Evolutionary conservation across 2,329 filamentous ascomycete genomes (phyloP), one percentile per base, ranked within the genome.

Genomic region (Escovopsis sp.): DNA sequence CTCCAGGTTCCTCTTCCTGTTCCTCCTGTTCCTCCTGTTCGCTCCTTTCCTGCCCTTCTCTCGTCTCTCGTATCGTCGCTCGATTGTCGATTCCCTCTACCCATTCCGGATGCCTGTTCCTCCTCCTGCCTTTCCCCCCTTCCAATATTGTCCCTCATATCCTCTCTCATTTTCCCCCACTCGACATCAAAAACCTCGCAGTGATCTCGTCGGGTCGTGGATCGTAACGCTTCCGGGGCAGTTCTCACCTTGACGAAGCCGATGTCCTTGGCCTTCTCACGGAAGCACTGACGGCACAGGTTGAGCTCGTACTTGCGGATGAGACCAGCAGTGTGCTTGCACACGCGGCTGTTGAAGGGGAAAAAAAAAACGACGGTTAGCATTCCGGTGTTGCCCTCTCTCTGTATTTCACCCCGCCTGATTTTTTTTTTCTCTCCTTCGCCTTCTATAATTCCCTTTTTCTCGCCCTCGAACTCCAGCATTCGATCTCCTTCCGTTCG

Each of bases 281-380:
- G 71, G 72, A 79, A 81, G 71, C 76, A 81, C 62, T 81, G 76
- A 72, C 76, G 75, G 74, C 76, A 81, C 60, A 81, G 75, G 68
- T 93, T 85, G 55, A 94, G 76, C 61, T 90, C 88, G 72, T 98
- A 98, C 74, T 98, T 98, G 74, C 90, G 87, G 78, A 98, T 94
- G 54, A 98, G 79, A 92, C 90, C 90, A 59, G 90, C 88, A 61
- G 76, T 79, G 82, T 98, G 88, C 61, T 86, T 85, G 84, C 71
- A 76, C 58, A 75, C 68, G 47, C 71, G 71, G 71, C 71, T 75
- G 48, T 48, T 25, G 8, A 11, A 25, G 8, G 11, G 8, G 21
- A 48, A 31, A 45, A 27, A 42, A 37, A 39, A 42, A 44, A 31
- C n/a, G n/a, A 19, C 18, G 39, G 54, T 58, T 50, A 58, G 55